These are phyloP conservation scores for Trypanosoma brucei DNA, from an alignment of 208 protist genomes.

Conservation along the genomic window DNA sequence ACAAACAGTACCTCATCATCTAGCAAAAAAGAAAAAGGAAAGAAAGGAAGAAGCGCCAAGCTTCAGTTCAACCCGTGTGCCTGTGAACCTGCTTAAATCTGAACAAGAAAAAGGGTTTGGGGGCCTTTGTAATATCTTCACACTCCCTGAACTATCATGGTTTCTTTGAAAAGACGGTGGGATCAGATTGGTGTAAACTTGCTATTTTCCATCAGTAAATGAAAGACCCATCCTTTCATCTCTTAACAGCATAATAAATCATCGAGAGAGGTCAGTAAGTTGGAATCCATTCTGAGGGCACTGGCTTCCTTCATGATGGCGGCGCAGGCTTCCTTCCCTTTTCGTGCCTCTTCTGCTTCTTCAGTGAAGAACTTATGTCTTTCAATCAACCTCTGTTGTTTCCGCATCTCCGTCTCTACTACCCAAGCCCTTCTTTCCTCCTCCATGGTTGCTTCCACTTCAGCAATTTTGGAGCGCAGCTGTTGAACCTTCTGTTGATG, in stretches of 20 bases:
- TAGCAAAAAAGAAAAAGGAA: too few species aligned
- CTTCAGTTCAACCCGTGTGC: too few species aligned
- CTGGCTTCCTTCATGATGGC: conserved; percentile 63
- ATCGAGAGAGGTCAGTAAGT: conserved; percentile 39
- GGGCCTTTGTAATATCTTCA: too few species aligned
- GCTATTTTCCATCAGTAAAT: too few species aligned
- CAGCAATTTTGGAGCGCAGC: conserved; percentile 39
- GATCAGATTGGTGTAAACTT: too few species aligned
- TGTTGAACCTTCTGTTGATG: conserved; percentile 44
- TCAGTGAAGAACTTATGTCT: conserved; percentile 49
- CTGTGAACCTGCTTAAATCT: too few species aligned
- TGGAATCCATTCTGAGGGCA: conserved; percentile 40
- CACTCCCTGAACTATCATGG: too few species aligned
- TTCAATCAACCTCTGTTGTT: conserved; percentile 62
- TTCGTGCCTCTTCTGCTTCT: conserved; percentile 51
- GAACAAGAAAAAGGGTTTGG: too few species aligned
- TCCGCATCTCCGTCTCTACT: conserved; percentile 59
- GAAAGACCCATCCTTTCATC: not conserved
- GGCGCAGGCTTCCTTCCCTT: conserved; percentile 63
- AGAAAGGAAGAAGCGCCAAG: too few species aligned
- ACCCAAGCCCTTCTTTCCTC: conserved; percentile 77
- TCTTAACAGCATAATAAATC: conserved; percentile 20
- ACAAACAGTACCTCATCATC: too few species aligned
- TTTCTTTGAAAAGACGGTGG: too few species aligned
- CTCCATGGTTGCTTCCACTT: conserved; percentile 42